phyloP scores from a whole-genome alignment of 108 stramenopile species.

The Skeletonema grethae region DNA sequence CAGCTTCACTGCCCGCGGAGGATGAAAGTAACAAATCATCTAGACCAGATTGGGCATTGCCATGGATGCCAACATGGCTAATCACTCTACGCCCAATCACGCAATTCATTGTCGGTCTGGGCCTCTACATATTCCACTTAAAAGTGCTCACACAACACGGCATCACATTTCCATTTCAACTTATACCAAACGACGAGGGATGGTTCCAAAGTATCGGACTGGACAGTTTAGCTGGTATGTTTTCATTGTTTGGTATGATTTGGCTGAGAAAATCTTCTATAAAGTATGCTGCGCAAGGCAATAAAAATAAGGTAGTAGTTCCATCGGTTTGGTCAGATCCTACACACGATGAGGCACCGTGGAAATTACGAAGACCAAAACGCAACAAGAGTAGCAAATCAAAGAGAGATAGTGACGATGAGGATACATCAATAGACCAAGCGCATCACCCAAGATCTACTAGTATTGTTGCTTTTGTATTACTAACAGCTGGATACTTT shows the following conservation, averaged over 20 bases:
- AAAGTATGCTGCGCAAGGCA: slow-evolving; percentile 2
- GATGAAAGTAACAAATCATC: not conserved
- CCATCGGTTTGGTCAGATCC: slow-evolving; percentile 44
- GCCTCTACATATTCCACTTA: slow-evolving; percentile 69
- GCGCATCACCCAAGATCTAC: slow-evolving; percentile 40
- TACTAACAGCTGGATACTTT: slow-evolving; percentile 76
- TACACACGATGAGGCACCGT: slow-evolving; percentile 37
- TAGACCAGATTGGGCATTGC: slow-evolving; percentile 59
- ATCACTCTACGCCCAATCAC: slow-evolving; percentile 53
- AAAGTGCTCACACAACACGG: slow-evolving; percentile 70
- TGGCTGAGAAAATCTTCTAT: slow-evolving; percentile 24
- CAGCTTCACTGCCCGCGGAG: not conserved
- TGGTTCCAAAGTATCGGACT: slow-evolving; percentile 82
- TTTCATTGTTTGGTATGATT: slow-evolving; percentile 42
- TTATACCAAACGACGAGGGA: slow-evolving; percentile 86
- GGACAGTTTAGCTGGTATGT: slow-evolving; percentile 81
- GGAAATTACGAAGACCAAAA: slow-evolving; percentile 33
- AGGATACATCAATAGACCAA: slow-evolving; percentile 1
- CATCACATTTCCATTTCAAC: slow-evolving; percentile 84
- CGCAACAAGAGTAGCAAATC: slow-evolving; percentile 12
- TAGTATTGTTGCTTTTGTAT: slow-evolving; percentile 51
- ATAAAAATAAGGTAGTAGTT: slow-evolving; percentile 11
- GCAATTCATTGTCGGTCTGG: slow-evolving; percentile 50
- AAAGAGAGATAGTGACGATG: not conserved
- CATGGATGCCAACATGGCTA: slow-evolving; percentile 72